Base-by-base conservation (phyloP, 1,284 basidiomycete genomes). In the Puccinia polysora region DNA sequence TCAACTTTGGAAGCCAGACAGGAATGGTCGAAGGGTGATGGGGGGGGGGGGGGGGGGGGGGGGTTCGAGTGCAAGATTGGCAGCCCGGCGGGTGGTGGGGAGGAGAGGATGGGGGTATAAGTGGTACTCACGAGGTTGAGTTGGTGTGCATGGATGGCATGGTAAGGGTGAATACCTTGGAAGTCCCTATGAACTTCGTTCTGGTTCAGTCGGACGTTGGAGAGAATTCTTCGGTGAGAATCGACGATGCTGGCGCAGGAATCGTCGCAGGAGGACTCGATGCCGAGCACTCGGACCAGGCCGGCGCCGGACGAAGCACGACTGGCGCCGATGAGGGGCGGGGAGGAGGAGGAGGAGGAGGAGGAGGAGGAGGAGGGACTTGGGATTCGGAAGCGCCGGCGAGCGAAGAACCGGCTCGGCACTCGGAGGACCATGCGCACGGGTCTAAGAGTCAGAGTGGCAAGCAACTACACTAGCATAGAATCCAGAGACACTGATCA, bases 1-100 rank as follows among this genome's bases (percentile, higher is more conserved):
- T 92, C 93, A 76, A 90, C 84, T 0, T 93, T 96, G 78, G 89
- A 94, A 0, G 92, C 92, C 49, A 96, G 84, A 0, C 89, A 92
- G 76, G 94, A 87, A 14, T 97, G 81, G 47, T 90, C 85, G 1
- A 80, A 77, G 36, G 89, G 80, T 20, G 80, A 78, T 32, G 91
- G 72, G 0, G 82, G 79, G 0, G 91, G 87, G 43, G 89, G 85
- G 0, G 78, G 73, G 18, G 95, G 81, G 0, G 91, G 90, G 71
- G 81, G 81, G 36, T 80, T 79, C 52, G 94, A 86, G 1, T 88
- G 91, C 34, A 81, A 77, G 14, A 91, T 91, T 90, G 34, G 43
- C 7, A 1, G 20, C 28, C n/a, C 8, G 20, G 6, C 0, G 30
- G n/a, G 56, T 10, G 23, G 20, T 28, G 52, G 6, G 10, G 14